These are phyloP conservation scores for Gracilaria domingensis DNA, from an alignment of 23 red algal species.

Conservation along the genomic window DNA sequence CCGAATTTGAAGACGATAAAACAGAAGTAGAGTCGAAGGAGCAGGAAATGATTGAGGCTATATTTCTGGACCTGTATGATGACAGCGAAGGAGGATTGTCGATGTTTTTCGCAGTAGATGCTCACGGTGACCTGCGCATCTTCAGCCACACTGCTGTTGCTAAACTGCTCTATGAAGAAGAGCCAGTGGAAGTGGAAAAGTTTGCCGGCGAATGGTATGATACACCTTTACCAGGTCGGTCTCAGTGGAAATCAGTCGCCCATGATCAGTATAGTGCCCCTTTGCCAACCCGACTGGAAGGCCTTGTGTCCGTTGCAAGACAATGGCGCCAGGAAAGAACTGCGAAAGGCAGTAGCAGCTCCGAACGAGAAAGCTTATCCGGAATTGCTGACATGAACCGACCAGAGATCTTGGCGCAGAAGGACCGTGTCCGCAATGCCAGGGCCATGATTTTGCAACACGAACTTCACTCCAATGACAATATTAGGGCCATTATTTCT, in stretches of 20 bases:
- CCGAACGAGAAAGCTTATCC: background rate
- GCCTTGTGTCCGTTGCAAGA: constrained; percentile 16
- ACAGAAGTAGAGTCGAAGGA: constrained; percentile 10
- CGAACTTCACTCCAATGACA: constrained; percentile 30
- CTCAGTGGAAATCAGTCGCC: constrained; percentile 31
- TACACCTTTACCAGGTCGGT: constrained; percentile 27
- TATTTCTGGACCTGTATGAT: constrained; percentile 63
- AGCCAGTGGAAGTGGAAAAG: constrained; percentile 42
- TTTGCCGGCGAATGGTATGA: constrained; percentile 47
- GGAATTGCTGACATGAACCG: background rate
- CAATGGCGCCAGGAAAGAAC: constrained; percentile 28
- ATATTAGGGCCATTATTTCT: constrained; percentile 24
- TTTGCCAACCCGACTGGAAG: constrained; percentile 44
- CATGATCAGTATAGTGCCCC: constrained; percentile 34
- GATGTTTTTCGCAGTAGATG: constrained; percentile 66
- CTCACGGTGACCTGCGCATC: constrained; percentile 45
- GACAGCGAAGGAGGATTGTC: constrained; percentile 16
- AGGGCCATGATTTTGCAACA: constrained; percentile 32
- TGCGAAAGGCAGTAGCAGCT: background rate
- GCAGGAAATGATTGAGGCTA: constrained; percentile 38
- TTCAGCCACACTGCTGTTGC: constrained; percentile 63
- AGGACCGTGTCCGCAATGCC: constrained; percentile 40
- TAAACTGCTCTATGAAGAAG: constrained; percentile 58
- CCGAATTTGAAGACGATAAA: constrained; percentile 27
- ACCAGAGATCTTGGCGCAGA: constrained; percentile 60